Base-by-base conservation (phyloP, 2,329 filamentous ascomycete species). In the Colletotrichum ledebouriae region DNA sequence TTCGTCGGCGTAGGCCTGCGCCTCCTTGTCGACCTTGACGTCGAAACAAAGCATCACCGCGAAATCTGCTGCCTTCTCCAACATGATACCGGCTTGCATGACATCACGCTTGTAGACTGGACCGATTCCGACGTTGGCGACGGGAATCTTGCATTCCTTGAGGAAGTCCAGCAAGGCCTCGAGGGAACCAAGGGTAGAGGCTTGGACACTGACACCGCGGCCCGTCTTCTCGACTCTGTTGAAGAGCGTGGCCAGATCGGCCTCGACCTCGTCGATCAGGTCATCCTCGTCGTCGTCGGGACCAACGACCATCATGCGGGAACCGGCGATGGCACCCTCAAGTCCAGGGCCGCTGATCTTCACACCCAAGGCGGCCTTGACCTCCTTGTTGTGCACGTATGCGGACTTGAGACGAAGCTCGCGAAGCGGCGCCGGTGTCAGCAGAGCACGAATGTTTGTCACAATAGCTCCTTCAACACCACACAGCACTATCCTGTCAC, bases 11-110 rank as follows among this genome's bases (percentile, higher is more conserved):
- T 98, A 97, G 10, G 88, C 86, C 72, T 92, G 90, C 0, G 96
- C 96, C 78, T 99, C 96, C 81, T 97, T 98, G 83, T 99, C 96
- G 15, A 99, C 93, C 84, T 98, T 98, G 82, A 99, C 96, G 79
- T 99, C 97, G 86, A 99, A 99, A 80, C 96, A 98, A 58, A 99
- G 90, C 96, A 99, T 99, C 78, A 98, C 93, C n/a, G 96, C 96
- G 74, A 91, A 97, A 78, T 99, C 94, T 73, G 94, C 94, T 15
- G 91, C 88, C 84, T 98, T 98, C 82, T 99, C 96, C 76, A 98
- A 80, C 96, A 99, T 99, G 73, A 93, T 92, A 76, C 94, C 94
- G 84, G 93, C 87, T 89, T 90, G 94, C 88, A 98, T 96, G 62
- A 99, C 93, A 81, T 99, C 96, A 75, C 96, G 93, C 86, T 98